Evolutionary conservation across 2,329 filamentous ascomycete genomes (phyloP).

Genomic region (Bipolaris oryzae): DNA sequence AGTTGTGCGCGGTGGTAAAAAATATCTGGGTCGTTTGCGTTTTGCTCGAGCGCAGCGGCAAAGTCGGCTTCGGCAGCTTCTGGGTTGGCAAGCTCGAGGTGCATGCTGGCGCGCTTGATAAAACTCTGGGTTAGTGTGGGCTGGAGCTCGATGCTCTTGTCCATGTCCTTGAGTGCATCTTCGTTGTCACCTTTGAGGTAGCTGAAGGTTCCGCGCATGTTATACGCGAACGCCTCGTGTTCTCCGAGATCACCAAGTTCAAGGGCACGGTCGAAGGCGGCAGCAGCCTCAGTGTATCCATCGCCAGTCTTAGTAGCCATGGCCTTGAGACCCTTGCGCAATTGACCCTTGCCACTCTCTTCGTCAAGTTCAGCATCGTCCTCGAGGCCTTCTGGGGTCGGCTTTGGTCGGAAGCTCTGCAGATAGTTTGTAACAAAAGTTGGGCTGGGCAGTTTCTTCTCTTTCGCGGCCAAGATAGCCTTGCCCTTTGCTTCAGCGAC

Average conservation of each 20-base stretch:
- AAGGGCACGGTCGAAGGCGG: conserved; percentile 85
- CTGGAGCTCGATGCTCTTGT: conserved; percentile 90
- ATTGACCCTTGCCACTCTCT: conserved; percentile 79
- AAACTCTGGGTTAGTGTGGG: conserved; percentile 91
- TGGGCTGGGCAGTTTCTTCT: conserved; percentile 87
- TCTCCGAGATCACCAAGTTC: conserved; percentile 80
- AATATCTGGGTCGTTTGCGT: conserved; percentile 90
- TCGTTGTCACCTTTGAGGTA: conserved; percentile 89
- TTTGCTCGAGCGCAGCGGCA: conserved; percentile 80
- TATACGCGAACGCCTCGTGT: conserved; percentile 89
- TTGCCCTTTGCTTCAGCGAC: conserved; percentile 94
- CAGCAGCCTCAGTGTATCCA: conserved; percentile 86
- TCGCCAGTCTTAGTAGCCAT: conserved; percentile 87
- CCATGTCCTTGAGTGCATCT: conserved; percentile 81
- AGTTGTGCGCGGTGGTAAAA: conserved; percentile 99
- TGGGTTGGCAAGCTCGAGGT: conserved; percentile 86
- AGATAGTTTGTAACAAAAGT: conserved; percentile 99
- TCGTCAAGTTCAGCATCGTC: conserved; percentile 78
- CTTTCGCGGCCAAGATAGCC: conserved; percentile 79
- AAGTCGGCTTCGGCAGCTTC: conserved; percentile 90
- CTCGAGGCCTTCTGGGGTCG: conserved; percentile 79
- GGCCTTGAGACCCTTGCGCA: conserved; percentile 80
- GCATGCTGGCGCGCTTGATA: conserved; percentile 98
- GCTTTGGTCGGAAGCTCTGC: conserved; percentile 90
- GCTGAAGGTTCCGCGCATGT: conserved; percentile 94